Conservation (phyloP, 768 basidiomycete species). For the Kwoniella pini region DNA sequence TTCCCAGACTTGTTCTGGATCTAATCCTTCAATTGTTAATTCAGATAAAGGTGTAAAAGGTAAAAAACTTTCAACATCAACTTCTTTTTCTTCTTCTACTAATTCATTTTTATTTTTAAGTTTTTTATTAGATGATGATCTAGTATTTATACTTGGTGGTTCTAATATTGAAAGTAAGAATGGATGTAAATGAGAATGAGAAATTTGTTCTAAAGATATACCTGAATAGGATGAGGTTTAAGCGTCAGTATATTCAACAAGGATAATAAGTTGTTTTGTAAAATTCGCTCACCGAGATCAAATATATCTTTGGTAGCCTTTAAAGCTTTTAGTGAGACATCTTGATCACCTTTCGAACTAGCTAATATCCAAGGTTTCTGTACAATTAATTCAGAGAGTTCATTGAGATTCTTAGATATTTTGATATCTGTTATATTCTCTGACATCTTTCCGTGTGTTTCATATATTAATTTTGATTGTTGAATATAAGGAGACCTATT, state of each 20-base stretch:
- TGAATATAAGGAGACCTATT: neutral
- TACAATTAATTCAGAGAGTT: conserved; percentile 17
- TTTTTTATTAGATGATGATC: conserved; percentile 46
- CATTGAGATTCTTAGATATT: conserved; percentile 10
- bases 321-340: conserved; percentile 43
- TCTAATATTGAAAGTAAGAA: conserved; percentile 70
- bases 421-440: neutral
- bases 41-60: conserved; percentile 69
- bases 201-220: conserved; percentile 66
- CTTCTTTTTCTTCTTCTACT: conserved; percentile 54
- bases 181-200: conserved; percentile 65
- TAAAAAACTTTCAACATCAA: conserved; percentile 33
- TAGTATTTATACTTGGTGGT: conserved; percentile 64
- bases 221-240: conserved; percentile 60
- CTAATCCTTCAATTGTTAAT: conserved; percentile 76
- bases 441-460: neutral
- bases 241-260: neutral
- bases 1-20: conserved; percentile 85
- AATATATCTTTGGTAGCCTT: conserved; percentile 53
- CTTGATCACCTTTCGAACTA: conserved; percentile 39
- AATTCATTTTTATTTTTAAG: conserved; percentile 23
- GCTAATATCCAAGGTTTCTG: conserved; percentile 20
- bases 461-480: no score
- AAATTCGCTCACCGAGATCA: conserved; percentile 50
- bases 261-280: no score